Percentiles rank a stretch among this genome's conserved stretches.
Evolutionary conservation across 2,329 filamentous ascomycete genomes (phyloP).

Genomic region (Hirsutella rhossiliensis): DNA sequence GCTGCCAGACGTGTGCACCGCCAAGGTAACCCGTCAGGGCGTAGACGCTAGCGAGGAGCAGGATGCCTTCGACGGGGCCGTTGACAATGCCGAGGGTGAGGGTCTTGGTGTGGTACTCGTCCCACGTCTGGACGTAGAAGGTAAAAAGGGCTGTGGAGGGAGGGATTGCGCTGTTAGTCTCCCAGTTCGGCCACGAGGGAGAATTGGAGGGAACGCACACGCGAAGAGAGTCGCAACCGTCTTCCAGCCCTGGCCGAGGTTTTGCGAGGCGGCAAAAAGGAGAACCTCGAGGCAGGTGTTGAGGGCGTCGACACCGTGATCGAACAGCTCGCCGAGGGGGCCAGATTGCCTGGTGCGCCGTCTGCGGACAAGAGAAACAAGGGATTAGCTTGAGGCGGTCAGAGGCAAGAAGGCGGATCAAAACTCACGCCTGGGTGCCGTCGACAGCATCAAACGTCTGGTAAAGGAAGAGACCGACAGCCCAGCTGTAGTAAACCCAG

Average conservation of each 20-base stretch:
- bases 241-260: slow-evolving; percentile 85
- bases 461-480: slow-evolving; percentile 81
- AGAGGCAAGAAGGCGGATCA: background rate
- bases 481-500: slow-evolving; percentile 94
- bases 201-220: slow-evolving; percentile 36
- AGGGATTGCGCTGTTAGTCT: background rate
- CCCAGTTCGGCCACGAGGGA: background rate
- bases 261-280: slow-evolving; percentile 84
- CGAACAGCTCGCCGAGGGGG: slow-evolving; percentile 89
- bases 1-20: slow-evolving; percentile 87
- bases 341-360: slow-evolving; percentile 86
- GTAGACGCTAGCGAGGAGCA: slow-evolving; percentile 75
- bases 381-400: background rate
- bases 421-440: slow-evolving; percentile 73
- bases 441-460: slow-evolving; percentile 98
- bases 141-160: slow-evolving; percentile 59
- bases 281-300: slow-evolving; percentile 92
- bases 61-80: slow-evolving; percentile 86
- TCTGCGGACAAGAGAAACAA: slow-evolving; percentile 25
- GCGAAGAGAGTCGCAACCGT: slow-evolving; percentile 76
- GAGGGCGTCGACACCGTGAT: slow-evolving; percentile 92
- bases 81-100: slow-evolving; percentile 86
- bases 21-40: slow-evolving; percentile 73
- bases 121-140: slow-evolving; percentile 99
- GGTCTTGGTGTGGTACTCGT: slow-evolving; percentile 96